Evolutionary conservation across 768 basidiomycete species (phyloP), one percentile per base, ranked within the genome.

Genomic region (Postia placenta): DNA sequence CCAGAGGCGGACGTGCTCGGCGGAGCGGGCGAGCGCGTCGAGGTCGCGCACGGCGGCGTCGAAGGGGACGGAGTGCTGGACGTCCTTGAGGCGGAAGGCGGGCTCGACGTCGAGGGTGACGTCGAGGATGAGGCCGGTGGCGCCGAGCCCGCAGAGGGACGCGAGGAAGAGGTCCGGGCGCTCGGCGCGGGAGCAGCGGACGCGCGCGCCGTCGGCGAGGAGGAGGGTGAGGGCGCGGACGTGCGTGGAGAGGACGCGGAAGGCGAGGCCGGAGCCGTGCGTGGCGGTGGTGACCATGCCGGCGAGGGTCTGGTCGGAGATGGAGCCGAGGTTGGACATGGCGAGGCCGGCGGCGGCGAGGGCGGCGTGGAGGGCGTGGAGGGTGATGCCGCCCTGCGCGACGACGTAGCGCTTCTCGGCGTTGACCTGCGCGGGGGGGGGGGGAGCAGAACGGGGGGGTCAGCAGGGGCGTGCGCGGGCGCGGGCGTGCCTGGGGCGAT

Each of bases 241-340:
- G 55, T 85, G 79, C 17, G 83, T 84, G 11, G 92, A 91, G 54
- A 97, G 79, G 53, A 91, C 87, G 47, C 81, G 80, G 68, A 78
- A 94, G 38, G 68, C 61, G 50, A 87, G 73, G 36, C 96, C 95
- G 11, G 90, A 84, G 45, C 94, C 96, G 72, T 99, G 96, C 0
- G 94, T 94, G 6, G 92, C 92, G 53, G 96, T 99, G 12, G 92
- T 84, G 60, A 98, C 75, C 58, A 93, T 80, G 38, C 96, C 96
- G 23, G 81, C 94, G 55, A 99, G 75, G 2, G 92, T 91, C 66
- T 97, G 95, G 64, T 96, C 93, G 28, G 92, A 95, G 60, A 99
- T 97, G 24, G 92, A 94, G 28, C 96, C 96, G 52, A 97, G 76
- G 67, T 89, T 95, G 60, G 78, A 82, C 80, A 99, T 85, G 33